These are phyloP conservation scores for Vigna radiata DNA, from an alignment of 306 rosid species.

Conservation along the genomic window DNA sequence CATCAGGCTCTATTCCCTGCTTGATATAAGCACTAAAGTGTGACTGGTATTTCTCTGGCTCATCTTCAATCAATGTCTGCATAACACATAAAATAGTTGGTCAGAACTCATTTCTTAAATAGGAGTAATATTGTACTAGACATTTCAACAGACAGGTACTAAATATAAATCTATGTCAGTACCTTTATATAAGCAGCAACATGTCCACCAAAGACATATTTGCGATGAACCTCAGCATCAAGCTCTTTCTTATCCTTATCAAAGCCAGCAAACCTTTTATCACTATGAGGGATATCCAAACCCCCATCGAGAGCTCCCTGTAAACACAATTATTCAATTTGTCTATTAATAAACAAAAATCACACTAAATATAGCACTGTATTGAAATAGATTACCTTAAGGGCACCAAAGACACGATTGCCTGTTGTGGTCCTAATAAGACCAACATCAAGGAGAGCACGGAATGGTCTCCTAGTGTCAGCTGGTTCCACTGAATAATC, in stretches of 20 bases:
- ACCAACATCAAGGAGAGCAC: conserved; percentile 96
- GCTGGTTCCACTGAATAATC: conserved; percentile 95
- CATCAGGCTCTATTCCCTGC: conserved; percentile 65
- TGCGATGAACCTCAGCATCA: conserved; percentile 82
- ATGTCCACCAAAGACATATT: conserved; percentile 77
- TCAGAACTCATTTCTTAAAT: not conserved
- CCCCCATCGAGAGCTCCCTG: conserved; percentile 98
- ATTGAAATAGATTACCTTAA: conserved; percentile 49
- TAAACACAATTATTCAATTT: not conserved
- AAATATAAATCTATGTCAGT: not conserved
- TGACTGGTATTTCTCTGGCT: conserved; percentile 82
- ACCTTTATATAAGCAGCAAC: conserved; percentile 77
- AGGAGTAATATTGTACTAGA: not conserved
- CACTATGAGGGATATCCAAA: conserved; percentile 88
- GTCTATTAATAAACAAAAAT: not conserved
- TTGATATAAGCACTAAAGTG: conserved; percentile 80
- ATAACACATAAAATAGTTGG: not conserved
- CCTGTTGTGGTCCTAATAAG: conserved; percentile 84
- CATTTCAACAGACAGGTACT: too few species aligned
- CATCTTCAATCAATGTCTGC: conserved; percentile 75
- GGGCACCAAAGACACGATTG: conserved; percentile 88
- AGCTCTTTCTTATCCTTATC: conserved; percentile 73
- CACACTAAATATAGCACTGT: not conserved
- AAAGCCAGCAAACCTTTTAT: conserved; percentile 90
- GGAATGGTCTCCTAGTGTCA: conserved; percentile 91